Percentiles rank a stretch among this genome's conserved stretches.
phyloP scores from a whole-genome alignment of 495 filamentous ascomycete genomes.

The Hypoxylon perforatum region DNA sequence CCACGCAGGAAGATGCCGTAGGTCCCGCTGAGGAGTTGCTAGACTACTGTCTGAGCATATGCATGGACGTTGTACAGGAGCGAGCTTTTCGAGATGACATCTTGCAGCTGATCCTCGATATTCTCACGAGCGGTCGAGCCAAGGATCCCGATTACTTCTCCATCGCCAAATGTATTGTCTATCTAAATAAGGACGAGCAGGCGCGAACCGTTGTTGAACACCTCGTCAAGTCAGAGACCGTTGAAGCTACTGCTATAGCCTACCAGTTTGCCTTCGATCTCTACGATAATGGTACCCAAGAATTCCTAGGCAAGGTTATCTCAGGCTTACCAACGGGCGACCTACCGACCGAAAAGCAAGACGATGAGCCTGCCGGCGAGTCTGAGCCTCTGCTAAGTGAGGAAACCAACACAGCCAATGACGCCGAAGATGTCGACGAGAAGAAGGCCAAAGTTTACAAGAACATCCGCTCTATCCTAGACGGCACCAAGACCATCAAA shows the following conservation, averaged over 20 bases:
- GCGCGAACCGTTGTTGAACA: slow-evolving; percentile 87
- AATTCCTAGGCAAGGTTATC: slow-evolving; percentile 92
- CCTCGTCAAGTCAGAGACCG: slow-evolving; percentile 81
- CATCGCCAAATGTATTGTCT: slow-evolving; percentile 97
- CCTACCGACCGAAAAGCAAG: slow-evolving; percentile 59
- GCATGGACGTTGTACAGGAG: slow-evolving; percentile 98
- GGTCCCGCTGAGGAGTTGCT: slow-evolving; percentile 89
- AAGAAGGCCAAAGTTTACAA: slow-evolving; percentile 71
- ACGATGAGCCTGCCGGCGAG: slow-evolving; percentile 61
- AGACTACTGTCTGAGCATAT: slow-evolving; percentile 95
- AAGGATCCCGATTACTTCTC: slow-evolving; percentile 94
- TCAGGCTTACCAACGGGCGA: slow-evolving; percentile 76
- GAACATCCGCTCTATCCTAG: slow-evolving; percentile 85
- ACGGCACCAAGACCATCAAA: slow-evolving; percentile 90
- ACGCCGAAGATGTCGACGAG: slow-evolving; percentile 56
- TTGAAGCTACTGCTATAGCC: slow-evolving; percentile 80
- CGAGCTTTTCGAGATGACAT: slow-evolving; percentile 83
- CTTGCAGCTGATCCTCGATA: slow-evolving; percentile 83
- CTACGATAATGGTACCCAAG: slow-evolving; percentile 97
- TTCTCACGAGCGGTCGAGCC: slow-evolving; percentile 68
- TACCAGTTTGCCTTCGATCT: slow-evolving; percentile 99
- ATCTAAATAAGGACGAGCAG: slow-evolving; percentile 90
- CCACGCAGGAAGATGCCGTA: slow-evolving; percentile 54
- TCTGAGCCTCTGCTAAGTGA: slow-evolving; percentile 57
- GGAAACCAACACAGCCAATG: slow-evolving; percentile 44